Evolutionary conservation across 805 yeast genomes (phyloP).

Genomic region (Candida boidinii): DNA sequence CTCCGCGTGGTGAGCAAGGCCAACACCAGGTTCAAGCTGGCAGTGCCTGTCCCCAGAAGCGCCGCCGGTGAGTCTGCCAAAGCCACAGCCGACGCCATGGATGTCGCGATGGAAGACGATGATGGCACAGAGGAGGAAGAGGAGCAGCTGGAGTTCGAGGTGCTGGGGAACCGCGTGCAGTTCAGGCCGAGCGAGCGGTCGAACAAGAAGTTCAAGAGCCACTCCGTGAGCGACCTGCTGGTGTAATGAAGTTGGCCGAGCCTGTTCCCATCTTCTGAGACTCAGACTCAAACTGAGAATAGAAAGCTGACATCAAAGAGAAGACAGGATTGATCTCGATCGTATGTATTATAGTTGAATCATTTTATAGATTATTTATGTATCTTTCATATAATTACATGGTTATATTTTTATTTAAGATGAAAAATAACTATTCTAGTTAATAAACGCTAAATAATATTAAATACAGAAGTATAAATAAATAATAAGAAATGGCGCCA

Average conservation of each 20-base stretch:
- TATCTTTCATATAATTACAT: no score
- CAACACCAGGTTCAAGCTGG: slow-evolving; percentile 55
- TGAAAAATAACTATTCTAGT: no score
- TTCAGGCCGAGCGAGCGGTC: slow-evolving; percentile 75
- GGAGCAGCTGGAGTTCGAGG: slow-evolving; percentile 45
- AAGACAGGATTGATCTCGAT: no score
- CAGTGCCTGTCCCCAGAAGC: slow-evolving; percentile 23
- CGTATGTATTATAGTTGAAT: no score
- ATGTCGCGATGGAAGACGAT: slow-evolving; percentile 8
- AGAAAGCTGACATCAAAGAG: no score
- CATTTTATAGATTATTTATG: no score
- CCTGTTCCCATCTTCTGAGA: no score
- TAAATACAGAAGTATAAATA: background rate
- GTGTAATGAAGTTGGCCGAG: no score
- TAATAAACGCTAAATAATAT: no score
- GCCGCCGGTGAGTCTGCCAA: slow-evolving; percentile 10
- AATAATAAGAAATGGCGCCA: slow-evolving; percentile 23
- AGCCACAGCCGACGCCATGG: no score
- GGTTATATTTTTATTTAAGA: no score
- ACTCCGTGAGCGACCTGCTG: slow-evolving; percentile 36
- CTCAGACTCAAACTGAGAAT: no score
- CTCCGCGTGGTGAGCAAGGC: slow-evolving; percentile 58
- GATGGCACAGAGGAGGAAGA: slow-evolving; percentile 15
- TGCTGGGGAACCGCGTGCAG: slow-evolving; percentile 73
- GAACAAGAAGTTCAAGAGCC: slow-evolving; percentile 77